Evolutionary conservation across 2,329 filamentous ascomycete genomes (phyloP), one percentile per base, ranked within the genome.

Genomic region (Fusarium sp.): DNA sequence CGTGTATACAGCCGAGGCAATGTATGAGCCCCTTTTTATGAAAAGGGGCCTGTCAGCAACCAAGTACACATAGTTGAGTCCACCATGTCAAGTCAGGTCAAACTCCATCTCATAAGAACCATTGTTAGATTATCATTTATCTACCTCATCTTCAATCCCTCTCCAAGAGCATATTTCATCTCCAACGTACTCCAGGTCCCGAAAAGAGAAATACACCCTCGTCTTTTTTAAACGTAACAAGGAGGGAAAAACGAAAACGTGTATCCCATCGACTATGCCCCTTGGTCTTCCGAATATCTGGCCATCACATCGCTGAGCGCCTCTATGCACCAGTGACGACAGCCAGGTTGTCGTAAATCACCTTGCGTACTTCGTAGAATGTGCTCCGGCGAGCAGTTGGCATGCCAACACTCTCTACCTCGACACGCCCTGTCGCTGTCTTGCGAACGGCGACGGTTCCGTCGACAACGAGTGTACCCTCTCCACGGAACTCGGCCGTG

Each of bases 261-360:
- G 59, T 61, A 60, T 59, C 71, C 71, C 73, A 72, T 74, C 20
- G 45, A 72, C 60, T 63, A 64, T 66, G 27, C 69, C 71, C 20
- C 16, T 31, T 8, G 29, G 9, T 64, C 63, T 64, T 24, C 9
- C 14, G 20, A 38, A 22, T 27, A 16, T 20, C 22, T 22, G 22
- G 38, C n/a, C 24, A 10, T 18, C 22, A 24, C 14, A 3, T 42
- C 29, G 7, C 20, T 27, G 27, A 14, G 4, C 20, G 40, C 62
- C 22, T 69, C 67, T 67, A 94, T 58, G 88, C 89, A 54, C 93
- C 94, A 18, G 93, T 93, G 74, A 99, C 95, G 69, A 98, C 94
- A 37, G 96, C 96, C 80, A 99, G 84, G 10, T 94, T 95, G 76
- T 97, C 94, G 81, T 99, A 99, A 74, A 99, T 97, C 83, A 94